Evolutionary conservation across 768 basidiomycete genomes (phyloP).

Genomic region (Xerocomellus dryophilus): DNA sequence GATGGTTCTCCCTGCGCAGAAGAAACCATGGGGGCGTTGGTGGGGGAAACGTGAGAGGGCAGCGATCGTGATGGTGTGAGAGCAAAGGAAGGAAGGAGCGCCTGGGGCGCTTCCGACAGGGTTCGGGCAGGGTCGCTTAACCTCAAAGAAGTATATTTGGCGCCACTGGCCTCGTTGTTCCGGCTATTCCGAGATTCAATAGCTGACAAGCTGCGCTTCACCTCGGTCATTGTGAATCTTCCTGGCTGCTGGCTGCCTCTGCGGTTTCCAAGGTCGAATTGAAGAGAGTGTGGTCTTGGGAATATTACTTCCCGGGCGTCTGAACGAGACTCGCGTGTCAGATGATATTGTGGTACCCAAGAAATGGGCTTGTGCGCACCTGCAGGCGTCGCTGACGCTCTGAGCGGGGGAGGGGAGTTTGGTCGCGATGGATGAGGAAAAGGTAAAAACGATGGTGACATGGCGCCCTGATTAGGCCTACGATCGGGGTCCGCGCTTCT

Average conservation of each 20-base stretch:
- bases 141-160: slow-evolving; percentile 13
- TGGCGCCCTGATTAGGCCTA: slow-evolving; percentile 14
- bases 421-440: slow-evolving; percentile 29
- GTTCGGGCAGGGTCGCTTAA: slow-evolving; percentile 17
- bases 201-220: slow-evolving; percentile 28
- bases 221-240: slow-evolving; percentile 15
- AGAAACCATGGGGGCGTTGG: slow-evolving; percentile 10
- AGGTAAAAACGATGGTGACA: slow-evolving; percentile 30
- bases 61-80: slow-evolving; percentile 21
- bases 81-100: slow-evolving; percentile 15
- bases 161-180: slow-evolving; percentile 17
- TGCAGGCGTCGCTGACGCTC: slow-evolving; percentile 27
- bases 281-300: slow-evolving; percentile 22
- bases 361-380: slow-evolving; percentile 11
- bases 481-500: slow-evolving; percentile 14
- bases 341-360: neutral
- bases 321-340: neutral
- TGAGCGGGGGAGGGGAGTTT: slow-evolving; percentile 11
- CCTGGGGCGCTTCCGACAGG: slow-evolving; percentile 7
- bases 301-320: slow-evolving; percentile 16
- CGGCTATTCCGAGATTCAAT: slow-evolving; percentile 18
- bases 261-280: slow-evolving; percentile 14
- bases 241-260: slow-evolving; percentile 13
- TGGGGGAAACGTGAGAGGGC: slow-evolving; percentile 8
- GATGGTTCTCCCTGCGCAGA: slow-evolving; percentile 26